Evolutionary conservation across 352 stramenopile genomes (phyloP).

Genomic region (Phytophthora palmivora): DNA sequence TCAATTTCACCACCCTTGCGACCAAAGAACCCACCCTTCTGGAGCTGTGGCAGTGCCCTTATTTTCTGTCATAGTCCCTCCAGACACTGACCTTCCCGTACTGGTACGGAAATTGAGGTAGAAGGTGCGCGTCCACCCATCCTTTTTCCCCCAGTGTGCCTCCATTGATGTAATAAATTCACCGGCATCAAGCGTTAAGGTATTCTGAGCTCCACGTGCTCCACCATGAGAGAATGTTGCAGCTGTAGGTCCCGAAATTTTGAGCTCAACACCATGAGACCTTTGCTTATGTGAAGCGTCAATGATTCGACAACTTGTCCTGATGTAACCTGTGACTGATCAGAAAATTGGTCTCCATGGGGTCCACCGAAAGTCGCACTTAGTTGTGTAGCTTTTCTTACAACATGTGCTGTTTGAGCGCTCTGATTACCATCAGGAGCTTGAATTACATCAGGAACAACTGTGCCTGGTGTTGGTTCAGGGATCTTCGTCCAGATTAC

Average conservation of each 20-base stretch:
- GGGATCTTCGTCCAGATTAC: conserved; percentile 1
- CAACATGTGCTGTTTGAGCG: too few species aligned
- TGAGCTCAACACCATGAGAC: neutral
- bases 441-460: neutral
- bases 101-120: neutral
- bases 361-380: conserved; percentile 5
- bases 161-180: neutral
- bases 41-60: neutral
- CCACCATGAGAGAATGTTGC: neutral
- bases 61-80: neutral
- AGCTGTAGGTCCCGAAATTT: neutral
- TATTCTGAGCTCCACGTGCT: neutral
- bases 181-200: neutral
- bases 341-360: too few species aligned
- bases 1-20: neutral
- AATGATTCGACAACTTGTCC: neutral
- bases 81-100: neutral
- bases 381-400: neutral
- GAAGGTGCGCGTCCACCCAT: neutral
- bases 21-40: neutral
- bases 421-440: neutral
- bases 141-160: neutral
- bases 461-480: neutral
- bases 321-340: neutral
- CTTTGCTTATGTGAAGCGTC: neutral